Evolutionary conservation across 192 early-diverging fungal species (phyloP).

Genomic region (Umbelopsis sp.): DNA sequence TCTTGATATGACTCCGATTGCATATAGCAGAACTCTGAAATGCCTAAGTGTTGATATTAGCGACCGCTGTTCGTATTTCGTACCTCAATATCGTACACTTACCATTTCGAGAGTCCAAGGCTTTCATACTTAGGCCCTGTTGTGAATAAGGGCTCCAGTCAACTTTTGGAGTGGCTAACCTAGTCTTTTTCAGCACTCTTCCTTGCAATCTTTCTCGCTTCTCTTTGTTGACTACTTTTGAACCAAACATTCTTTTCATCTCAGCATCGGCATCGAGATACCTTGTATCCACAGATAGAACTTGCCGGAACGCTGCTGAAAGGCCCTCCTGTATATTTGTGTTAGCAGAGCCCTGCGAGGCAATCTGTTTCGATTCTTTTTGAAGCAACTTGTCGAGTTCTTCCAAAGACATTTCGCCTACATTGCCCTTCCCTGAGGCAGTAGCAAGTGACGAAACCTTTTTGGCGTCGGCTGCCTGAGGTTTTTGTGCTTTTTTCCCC

Average conservation of each 20-base stretch:
- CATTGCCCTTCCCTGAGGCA: conserved; percentile 25
- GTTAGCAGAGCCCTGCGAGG: conserved; percentile 4
- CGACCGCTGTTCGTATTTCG: not conserved
- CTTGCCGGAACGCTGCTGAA: conserved; percentile 23
- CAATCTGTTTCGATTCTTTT: conserved; percentile 64
- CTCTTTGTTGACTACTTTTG: conserved; percentile 68
- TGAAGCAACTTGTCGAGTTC: conserved; percentile 69
- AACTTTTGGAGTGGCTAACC: conserved; percentile 69
- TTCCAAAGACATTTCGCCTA: conserved; percentile 58
- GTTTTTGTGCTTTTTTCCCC: conserved; percentile 46
- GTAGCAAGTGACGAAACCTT: conserved; percentile 12
- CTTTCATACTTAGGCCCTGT: conserved; percentile 53
- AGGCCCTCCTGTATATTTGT: not conserved
- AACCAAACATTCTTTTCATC: conserved; percentile 89
- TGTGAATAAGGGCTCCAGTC: conserved; percentile 70
- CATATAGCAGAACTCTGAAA: conserved; percentile 58
- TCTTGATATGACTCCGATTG: conserved; percentile 76
- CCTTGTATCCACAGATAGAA: conserved; percentile 63
- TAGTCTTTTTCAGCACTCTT: conserved; percentile 52
- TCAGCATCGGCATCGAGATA: conserved; percentile 84
- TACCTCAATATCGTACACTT: conserved; percentile 28
- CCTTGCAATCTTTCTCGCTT: conserved; percentile 18
- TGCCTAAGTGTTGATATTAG: not conserved
- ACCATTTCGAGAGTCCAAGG: conserved; percentile 39
- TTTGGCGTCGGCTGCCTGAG: conserved; percentile 6